Evolutionary conservation across 2,329 filamentous ascomycete species (phyloP).

Genomic region (Gyromitra esculenta): DNA sequence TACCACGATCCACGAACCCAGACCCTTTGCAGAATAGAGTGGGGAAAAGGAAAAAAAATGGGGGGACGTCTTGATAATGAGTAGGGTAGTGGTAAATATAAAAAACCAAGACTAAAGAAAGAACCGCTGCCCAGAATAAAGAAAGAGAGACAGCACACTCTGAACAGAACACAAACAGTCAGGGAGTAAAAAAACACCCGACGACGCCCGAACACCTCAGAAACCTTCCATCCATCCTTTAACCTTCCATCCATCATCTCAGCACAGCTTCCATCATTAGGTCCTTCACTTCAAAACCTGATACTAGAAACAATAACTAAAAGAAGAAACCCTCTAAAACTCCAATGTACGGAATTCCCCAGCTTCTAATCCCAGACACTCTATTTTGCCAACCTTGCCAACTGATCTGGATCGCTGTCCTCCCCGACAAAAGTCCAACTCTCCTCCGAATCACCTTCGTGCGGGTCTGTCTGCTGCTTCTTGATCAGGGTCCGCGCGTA

Average conservation of each 20-base stretch:
- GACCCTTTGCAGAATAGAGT: conserved; percentile 7
- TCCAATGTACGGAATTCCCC: conserved; percentile 27
- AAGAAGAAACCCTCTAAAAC: conserved; percentile 29
- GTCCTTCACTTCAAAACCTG: conserved; percentile 1
- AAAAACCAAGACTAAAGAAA: not conserved
- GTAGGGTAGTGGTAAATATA: conserved; percentile 13
- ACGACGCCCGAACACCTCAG: conserved; percentile 45
- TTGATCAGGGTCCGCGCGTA: conserved; percentile 87
- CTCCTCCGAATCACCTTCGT: conserved; percentile 73
- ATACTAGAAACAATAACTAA: conserved; percentile 19
- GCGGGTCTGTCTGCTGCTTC: conserved; percentile 60
- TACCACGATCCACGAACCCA: not conserved
- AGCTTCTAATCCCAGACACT: conserved; percentile 11
- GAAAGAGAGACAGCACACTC: conserved; percentile 23
- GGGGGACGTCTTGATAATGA: not conserved
- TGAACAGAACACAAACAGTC: conserved; percentile 15
- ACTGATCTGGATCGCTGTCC: conserved; percentile 64
- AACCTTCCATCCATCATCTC: not conserved
- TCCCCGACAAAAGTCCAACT: conserved; percentile 90
- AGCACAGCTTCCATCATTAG: conserved; percentile 14
- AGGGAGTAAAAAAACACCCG: conserved; percentile 17
- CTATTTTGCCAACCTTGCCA: conserved; percentile 42
- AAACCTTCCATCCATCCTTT: conserved; percentile 9
- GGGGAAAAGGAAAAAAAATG: conserved; percentile 5
- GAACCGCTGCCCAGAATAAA: conserved; percentile 12